These are phyloP conservation scores for Biscutella laevigata DNA, from an alignment of 441 rosid species.

Conservation along the genomic window DNA sequence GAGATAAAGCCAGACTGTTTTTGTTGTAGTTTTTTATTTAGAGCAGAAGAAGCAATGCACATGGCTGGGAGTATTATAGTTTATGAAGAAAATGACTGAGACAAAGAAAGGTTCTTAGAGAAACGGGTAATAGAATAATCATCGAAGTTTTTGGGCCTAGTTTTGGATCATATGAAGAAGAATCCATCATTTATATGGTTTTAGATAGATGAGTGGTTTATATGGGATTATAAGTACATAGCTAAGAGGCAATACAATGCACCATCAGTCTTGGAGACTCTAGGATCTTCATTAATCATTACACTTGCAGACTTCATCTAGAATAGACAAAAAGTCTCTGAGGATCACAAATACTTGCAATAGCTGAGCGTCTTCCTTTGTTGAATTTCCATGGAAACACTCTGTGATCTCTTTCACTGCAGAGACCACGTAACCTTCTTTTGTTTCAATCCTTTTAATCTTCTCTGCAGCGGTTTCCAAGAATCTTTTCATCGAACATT, in stretches of 20 bases:
- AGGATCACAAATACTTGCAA: constrained; percentile 27
- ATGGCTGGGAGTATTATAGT: too few relatives aligned
- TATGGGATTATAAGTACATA: too few relatives aligned
- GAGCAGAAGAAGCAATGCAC: too few relatives aligned
- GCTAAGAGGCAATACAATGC: constrained; percentile 1
- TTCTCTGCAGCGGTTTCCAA: constrained; percentile 24
- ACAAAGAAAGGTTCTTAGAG: too few relatives aligned
- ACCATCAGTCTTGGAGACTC: constrained; percentile 4
- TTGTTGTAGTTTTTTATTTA: too few relatives aligned
- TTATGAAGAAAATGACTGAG: too few relatives aligned
- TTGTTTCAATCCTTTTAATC: constrained; percentile 23
- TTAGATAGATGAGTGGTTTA: too few relatives aligned
- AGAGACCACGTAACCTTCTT: constrained; percentile 18
- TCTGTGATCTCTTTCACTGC: constrained; percentile 33
- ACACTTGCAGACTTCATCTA: constrained; percentile 28
- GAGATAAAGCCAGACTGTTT: too few relatives aligned
- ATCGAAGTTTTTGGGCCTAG: too few relatives aligned
- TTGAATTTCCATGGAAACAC: constrained; percentile 30
- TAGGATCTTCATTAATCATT: not conserved
- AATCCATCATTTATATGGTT: too few relatives aligned
- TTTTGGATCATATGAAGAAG: too few relatives aligned
- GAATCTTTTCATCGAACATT: constrained; percentile 25
- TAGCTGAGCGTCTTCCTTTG: constrained; percentile 33
- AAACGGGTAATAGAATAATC: too few relatives aligned
- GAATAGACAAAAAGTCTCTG: constrained; percentile 27